Evolutionary conservation across 2,329 filamentous ascomycete species (phyloP).

Genomic region (Colletotrichum truncatum): DNA sequence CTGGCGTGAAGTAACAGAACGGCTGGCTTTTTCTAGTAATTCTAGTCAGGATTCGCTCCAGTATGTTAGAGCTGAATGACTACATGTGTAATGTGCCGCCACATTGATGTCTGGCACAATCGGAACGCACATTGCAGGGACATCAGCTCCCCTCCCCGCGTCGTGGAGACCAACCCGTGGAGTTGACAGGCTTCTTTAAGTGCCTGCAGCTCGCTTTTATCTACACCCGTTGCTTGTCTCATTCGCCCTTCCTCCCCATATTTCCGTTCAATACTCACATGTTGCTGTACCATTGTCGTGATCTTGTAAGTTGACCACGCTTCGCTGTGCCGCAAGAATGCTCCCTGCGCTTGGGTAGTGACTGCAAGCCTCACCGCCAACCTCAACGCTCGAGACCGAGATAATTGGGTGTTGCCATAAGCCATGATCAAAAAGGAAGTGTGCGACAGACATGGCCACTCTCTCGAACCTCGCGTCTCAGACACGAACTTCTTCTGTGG

Average conservation of each 20-base stretch:
- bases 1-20: not conserved
- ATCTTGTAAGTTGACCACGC: too few species aligned
- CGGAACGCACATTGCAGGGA: not conserved
- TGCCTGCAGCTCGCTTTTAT: conserved; percentile 24
- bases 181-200: conserved; percentile 15
- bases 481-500: too few species aligned
- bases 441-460: too few species aligned
- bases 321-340: too few species aligned
- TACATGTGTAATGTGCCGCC: not conserved
- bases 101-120: not conserved
- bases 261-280: not conserved
- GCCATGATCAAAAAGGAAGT: too few species aligned
- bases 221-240: not conserved
- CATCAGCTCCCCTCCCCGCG: not conserved
- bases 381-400: too few species aligned
- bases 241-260: not conserved
- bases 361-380: too few species aligned
- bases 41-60: not conserved
- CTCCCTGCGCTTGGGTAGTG: not conserved
- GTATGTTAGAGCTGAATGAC: not conserved
- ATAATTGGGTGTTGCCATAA: too few species aligned
- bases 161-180: not conserved
- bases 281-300: not conserved
- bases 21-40: not conserved
- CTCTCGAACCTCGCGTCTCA: too few species aligned